phyloP scores from a whole-genome alignment of 495 filamentous ascomycete species.

The Cercophora sp. region DNA sequence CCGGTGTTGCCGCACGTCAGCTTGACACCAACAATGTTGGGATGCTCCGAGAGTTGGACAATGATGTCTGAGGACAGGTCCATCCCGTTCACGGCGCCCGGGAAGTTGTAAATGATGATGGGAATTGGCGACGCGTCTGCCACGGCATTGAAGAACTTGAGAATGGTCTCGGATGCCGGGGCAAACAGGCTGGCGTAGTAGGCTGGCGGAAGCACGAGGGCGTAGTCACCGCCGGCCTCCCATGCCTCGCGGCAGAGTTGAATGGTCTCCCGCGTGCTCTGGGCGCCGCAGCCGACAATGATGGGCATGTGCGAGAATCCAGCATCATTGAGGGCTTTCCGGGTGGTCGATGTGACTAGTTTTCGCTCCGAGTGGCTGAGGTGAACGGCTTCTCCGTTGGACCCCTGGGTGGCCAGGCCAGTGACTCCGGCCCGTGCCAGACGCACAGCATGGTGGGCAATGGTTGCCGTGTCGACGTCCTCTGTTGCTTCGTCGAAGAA shows the following conservation, averaged over 20 bases:
- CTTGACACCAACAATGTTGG: slow-evolving; percentile 88
- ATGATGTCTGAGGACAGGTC: slow-evolving; percentile 82
- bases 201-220: slow-evolving; percentile 78
- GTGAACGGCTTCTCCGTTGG: slow-evolving; percentile 88
- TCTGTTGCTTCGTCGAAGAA: slow-evolving; percentile 80
- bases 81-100: slow-evolving; percentile 72
- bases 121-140: slow-evolving; percentile 80
- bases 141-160: slow-evolving; percentile 72
- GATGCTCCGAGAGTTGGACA: slow-evolving; percentile 66
- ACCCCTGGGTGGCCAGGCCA: slow-evolving; percentile 81
- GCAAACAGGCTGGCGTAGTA: slow-evolving; percentile 72
- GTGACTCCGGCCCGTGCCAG: slow-evolving; percentile 77
- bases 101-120: slow-evolving; percentile 92
- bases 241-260: slow-evolving; percentile 72
- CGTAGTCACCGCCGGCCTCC: slow-evolving; percentile 79
- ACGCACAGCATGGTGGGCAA: slow-evolving; percentile 71
- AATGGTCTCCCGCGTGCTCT: slow-evolving; percentile 84
- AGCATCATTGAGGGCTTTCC: slow-evolving; percentile 66
- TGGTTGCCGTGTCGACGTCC: slow-evolving; percentile 67
- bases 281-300: slow-evolving; percentile 81
- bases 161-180: slow-evolving; percentile 59
- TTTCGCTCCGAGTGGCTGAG: slow-evolving; percentile 69
- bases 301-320: slow-evolving; percentile 72
- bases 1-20: slow-evolving; percentile 93
- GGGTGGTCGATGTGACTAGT: slow-evolving; percentile 71